Evolutionary conservation across 345 rosid genomes (phyloP).

Genomic region (Raphanus sativus): DNA sequence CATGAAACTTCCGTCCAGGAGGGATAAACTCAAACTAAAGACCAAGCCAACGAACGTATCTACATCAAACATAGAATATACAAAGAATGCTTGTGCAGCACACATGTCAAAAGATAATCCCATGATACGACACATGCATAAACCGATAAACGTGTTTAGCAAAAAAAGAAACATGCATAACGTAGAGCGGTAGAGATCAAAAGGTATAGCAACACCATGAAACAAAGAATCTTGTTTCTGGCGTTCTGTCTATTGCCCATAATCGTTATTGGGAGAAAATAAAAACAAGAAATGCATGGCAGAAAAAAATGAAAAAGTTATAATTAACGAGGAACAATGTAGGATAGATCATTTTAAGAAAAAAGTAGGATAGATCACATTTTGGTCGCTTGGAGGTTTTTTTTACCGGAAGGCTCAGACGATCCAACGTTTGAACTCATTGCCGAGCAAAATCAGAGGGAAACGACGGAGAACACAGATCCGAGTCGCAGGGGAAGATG

Average conservation of each 20-base stretch:
- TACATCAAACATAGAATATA: constrained; percentile 8
- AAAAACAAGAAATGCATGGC: constrained; percentile 1
- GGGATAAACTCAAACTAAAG: background rate
- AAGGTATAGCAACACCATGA: background rate
- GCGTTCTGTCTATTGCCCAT: background rate
- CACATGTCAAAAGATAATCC: background rate
- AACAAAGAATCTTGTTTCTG: background rate
- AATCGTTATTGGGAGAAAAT: background rate
- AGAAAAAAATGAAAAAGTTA: background rate
- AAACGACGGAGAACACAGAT: background rate
- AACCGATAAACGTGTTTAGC: no score
- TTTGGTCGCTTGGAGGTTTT: constrained; percentile 81
- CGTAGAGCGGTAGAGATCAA: constrained; percentile 13
- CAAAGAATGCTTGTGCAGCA: background rate
- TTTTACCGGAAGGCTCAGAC: constrained; percentile 60
- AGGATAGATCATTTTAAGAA: constrained; percentile 29
- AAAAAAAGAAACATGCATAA: no score
- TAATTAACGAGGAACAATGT: background rate
- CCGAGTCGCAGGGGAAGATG: background rate
- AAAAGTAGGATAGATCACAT: constrained; percentile 44
- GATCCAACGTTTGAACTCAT: constrained; percentile 67
- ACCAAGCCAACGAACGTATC: constrained; percentile 1
- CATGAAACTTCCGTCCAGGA: background rate
- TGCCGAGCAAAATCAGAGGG: background rate
- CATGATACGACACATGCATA: background rate